phyloP scores from a whole-genome alignment of 2,329 filamentous ascomycete genomes.

The Ramularia endophylla region DNA sequence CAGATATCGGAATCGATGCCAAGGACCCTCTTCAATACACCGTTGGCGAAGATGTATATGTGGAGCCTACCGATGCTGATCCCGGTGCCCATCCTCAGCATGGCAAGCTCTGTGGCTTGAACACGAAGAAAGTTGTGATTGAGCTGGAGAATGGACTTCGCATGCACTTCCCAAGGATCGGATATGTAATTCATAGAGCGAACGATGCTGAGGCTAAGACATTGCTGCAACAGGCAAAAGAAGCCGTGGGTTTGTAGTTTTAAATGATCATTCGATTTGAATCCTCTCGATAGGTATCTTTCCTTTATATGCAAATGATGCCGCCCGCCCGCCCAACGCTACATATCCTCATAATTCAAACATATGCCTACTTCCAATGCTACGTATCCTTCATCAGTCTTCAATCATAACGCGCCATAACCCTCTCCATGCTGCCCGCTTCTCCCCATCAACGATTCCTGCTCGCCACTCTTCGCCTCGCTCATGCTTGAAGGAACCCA shows the following conservation, averaged over 20 bases:
- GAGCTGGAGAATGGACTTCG: conserved; percentile 26
- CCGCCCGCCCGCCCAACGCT: no score
- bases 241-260: conserved; percentile 1
- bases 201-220: conserved; percentile 5
- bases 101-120: conserved; percentile 20
- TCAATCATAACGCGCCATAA: no score
- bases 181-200: conserved; percentile 24
- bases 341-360: no score
- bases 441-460: no score
- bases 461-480: no score
- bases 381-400: no score
- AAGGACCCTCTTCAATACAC: conserved; percentile 14
- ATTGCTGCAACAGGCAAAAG: conserved; percentile 4
- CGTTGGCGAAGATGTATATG: conserved; percentile 12
- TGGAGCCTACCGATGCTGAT: conserved; percentile 19
- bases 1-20: conserved; percentile 13
- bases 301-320: no score
- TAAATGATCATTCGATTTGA: not conserved
- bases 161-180: conserved; percentile 36
- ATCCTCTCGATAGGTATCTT: no score
- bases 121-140: conserved; percentile 23
- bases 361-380: no score
- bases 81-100: conserved; percentile 18
- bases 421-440: no score
- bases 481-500: conserved; percentile 47